Conservation (phyloP, 1,139 yeast species). For the Candida tropicalis region DNA sequence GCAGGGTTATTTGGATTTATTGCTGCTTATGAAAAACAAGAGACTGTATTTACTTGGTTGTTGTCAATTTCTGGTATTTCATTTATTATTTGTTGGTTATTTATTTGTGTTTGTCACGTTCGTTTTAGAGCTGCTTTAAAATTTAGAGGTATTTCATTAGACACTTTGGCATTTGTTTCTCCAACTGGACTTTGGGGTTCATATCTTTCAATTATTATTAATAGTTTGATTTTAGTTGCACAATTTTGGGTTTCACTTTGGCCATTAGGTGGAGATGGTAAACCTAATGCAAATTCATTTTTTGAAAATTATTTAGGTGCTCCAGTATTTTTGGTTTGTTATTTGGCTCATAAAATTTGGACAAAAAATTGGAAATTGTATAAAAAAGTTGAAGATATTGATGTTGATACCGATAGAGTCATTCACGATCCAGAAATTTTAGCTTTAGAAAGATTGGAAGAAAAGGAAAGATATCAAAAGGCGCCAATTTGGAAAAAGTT, state of each 20-base stretch:
- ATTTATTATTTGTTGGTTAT: slow-evolving; percentile 30
- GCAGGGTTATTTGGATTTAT: slow-evolving; percentile 25
- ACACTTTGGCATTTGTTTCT: slow-evolving; percentile 32
- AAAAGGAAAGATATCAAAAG: slow-evolving; percentile 23
- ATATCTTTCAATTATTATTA: slow-evolving; percentile 24
- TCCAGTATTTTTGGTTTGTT: slow-evolving; percentile 32
- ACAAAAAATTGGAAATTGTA: slow-evolving; percentile 29
- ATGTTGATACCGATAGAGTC: slow-evolving; percentile 44
- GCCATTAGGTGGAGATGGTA: slow-evolving; percentile 37
- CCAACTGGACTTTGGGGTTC: slow-evolving; percentile 31
- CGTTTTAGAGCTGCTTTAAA: slow-evolving; percentile 35
- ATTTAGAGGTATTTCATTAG: slow-evolving; percentile 29
- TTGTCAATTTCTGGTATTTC: slow-evolving; percentile 29
- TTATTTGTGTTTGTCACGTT: slow-evolving; percentile 35
- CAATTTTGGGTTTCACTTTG: slow-evolving; percentile 46
- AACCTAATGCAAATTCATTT: slow-evolving; percentile 32
- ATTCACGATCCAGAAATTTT: slow-evolving; percentile 41
- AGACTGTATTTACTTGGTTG: slow-evolving; percentile 28
- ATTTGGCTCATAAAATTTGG: slow-evolving; percentile 34
- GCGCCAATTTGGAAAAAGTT: slow-evolving; percentile 29
- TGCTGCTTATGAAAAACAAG: slow-evolving; percentile 25
- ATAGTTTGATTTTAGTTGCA: slow-evolving; percentile 25
- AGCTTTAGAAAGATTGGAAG: slow-evolving; percentile 40
- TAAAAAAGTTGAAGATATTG: slow-evolving; percentile 37
- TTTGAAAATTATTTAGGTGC: slow-evolving; percentile 39